Percentiles rank a stretch among this genome's conserved stretches.
phyloP scores from a whole-genome alignment of 495 filamentous ascomycete species.

The Talaromyces ruber region DNA sequence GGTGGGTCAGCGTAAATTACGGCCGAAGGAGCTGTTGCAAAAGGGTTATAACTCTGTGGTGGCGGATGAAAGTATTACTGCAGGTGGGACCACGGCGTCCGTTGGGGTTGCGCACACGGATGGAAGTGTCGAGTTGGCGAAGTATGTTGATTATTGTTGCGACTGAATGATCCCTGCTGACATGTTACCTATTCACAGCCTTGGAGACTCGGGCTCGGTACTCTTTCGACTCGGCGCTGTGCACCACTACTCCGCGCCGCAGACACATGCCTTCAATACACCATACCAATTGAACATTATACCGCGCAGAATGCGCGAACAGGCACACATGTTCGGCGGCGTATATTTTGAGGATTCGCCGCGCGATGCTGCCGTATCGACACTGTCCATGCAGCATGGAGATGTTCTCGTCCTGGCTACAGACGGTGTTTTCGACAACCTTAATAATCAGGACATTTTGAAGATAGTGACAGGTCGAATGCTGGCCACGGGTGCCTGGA shows the following conservation, averaged over 20 bases:
- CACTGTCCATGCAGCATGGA: constrained; percentile 70
- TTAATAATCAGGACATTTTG: constrained; percentile 83
- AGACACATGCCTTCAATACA: constrained; percentile 96
- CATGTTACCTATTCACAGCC: constrained; percentile 19
- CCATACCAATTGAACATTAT: constrained; percentile 91
- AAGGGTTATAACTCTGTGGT: constrained; percentile 74
- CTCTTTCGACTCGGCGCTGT: constrained; percentile 76
- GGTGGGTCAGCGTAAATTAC: constrained; percentile 33
- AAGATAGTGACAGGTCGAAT: constrained; percentile 69
- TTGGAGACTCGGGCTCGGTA: constrained; percentile 96
- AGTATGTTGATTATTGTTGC: constrained; percentile 36
- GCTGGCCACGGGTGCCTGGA: constrained; percentile 66
- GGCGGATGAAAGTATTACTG: constrained; percentile 59
- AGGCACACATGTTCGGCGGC: constrained; percentile 76
- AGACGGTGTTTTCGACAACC: constrained; percentile 94
- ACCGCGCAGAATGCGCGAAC: constrained; percentile 65
- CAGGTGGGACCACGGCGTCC: constrained; percentile 85
- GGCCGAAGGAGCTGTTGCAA: constrained; percentile 67
- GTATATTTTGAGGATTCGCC: constrained; percentile 71
- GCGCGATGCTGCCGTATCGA: constrained; percentile 70
- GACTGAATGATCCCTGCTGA: neutral
- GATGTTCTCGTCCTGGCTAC: constrained; percentile 88
- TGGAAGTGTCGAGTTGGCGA: constrained; percentile 77
- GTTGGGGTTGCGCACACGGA: constrained; percentile 62
- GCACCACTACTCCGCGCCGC: constrained; percentile 69